Evolutionary conservation across 208 protist genomes (phyloP).

Genomic region (Leishmania mexicana): DNA sequence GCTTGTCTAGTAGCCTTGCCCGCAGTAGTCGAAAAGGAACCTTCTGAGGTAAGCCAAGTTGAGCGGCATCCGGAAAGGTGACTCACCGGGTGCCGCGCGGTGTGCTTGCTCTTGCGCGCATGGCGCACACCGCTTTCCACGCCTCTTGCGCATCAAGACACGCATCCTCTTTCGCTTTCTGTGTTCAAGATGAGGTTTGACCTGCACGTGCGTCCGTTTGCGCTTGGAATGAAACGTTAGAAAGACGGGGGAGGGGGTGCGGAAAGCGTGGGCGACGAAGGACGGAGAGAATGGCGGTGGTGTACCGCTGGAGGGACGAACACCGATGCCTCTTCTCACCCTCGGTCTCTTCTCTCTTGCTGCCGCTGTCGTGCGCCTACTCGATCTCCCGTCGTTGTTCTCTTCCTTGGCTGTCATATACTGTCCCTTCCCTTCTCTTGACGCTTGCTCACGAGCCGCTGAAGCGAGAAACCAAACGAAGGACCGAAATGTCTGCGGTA

Average conservation of each 20-base stretch:
- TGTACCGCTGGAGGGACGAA: not conserved
- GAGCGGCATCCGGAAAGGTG: not conserved
- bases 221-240: not conserved
- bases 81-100: no score
- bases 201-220: no score
- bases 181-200: no score
- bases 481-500: not conserved
- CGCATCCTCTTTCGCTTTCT: not conserved
- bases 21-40: slow-evolving; percentile 28
- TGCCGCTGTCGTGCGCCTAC: not conserved
- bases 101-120: not conserved
- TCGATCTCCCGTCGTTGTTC: not conserved
- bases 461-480: not conserved
- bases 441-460: not conserved
- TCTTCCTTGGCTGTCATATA: not conserved
- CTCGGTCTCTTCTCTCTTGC: not conserved
- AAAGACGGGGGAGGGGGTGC: no score
- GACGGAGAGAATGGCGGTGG: not conserved
- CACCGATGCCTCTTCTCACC: not conserved
- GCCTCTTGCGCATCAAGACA: not conserved
- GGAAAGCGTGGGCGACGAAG: not conserved
- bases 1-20: slow-evolving; percentile 82
- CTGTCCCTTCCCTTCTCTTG: not conserved
- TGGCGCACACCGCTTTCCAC: not conserved
- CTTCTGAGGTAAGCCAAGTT: slow-evolving; percentile 6